These are phyloP conservation scores for Cyclotella choctawhatcheeana DNA, from an alignment of 108 stramenopile genomes.

Conservation along the genomic window DNA sequence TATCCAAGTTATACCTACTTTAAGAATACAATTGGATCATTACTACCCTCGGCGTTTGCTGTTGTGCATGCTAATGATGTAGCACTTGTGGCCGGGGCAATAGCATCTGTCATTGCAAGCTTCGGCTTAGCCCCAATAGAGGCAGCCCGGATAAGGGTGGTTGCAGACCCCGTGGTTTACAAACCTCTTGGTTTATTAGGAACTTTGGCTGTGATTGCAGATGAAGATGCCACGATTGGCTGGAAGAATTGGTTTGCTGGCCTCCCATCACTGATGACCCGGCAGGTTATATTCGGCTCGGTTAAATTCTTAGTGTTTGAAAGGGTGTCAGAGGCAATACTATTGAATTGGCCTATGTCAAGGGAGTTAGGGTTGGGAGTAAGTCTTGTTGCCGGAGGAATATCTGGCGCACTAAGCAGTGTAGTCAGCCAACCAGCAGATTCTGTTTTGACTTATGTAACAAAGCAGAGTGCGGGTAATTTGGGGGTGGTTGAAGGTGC, in stretches of 20 bases:
- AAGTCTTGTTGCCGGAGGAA: slow-evolving; percentile 86
- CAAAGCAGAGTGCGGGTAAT: slow-evolving; percentile 57
- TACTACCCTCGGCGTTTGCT: slow-evolving; percentile 63
- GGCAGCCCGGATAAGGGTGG: slow-evolving; percentile 87
- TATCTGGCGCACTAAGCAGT: slow-evolving; percentile 81
- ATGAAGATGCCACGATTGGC: slow-evolving; percentile 62
- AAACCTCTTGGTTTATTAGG: slow-evolving; percentile 65
- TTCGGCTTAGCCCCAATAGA: slow-evolving; percentile 88
- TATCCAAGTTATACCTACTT: slow-evolving; percentile 94
- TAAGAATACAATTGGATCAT: slow-evolving; percentile 67
- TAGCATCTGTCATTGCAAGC: slow-evolving; percentile 88
- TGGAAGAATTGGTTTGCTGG: slow-evolving; percentile 83
- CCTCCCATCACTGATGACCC: slow-evolving; percentile 88
- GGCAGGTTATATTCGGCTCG: slow-evolving; percentile 93
- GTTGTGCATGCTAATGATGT: slow-evolving; percentile 73
- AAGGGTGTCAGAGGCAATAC: slow-evolving; percentile 81
- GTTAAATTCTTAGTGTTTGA: slow-evolving; percentile 94
- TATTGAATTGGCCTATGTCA: slow-evolving; percentile 57
- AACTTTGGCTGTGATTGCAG: slow-evolving; percentile 68
- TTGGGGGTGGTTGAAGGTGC: slow-evolving; percentile 69
- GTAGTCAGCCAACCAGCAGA: slow-evolving; percentile 94
- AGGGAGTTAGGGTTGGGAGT: slow-evolving; percentile 74
- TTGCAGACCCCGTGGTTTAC: slow-evolving; percentile 84
- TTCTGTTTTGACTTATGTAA: slow-evolving; percentile 79
- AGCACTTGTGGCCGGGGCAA: slow-evolving; percentile 88